These are phyloP conservation scores for Heteromeles arbutifolia DNA, from an alignment of 306 rosid genomes.

Conservation along the genomic window DNA sequence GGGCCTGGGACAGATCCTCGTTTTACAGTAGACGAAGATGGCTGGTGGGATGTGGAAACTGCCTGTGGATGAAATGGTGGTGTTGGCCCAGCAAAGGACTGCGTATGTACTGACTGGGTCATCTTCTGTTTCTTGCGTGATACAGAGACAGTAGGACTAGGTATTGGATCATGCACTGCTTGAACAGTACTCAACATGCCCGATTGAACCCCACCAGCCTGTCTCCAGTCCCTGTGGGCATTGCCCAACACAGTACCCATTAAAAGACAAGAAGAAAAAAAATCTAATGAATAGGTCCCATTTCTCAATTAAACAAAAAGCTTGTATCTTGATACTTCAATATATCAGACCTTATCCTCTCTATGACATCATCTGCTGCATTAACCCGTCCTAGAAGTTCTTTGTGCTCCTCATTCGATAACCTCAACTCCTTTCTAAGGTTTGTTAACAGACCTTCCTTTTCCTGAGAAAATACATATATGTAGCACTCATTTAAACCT, in stretches of 20 bases:
- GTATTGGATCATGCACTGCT: conserved; percentile 64
- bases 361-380: conserved; percentile 84
- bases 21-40: conserved; percentile 71
- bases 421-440: conserved; percentile 84
- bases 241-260: conserved; percentile 16
- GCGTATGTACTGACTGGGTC: conserved; percentile 54
- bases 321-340: conserved; percentile 3
- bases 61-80: conserved; percentile 64
- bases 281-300: neutral
- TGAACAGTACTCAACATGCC: conserved; percentile 51
- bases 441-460: conserved; percentile 86
- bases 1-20: conserved; percentile 51
- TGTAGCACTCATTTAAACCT: conserved; percentile 46
- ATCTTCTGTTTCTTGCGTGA: conserved; percentile 85
- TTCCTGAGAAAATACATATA: conserved; percentile 71
- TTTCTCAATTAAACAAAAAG: conserved; percentile 5
- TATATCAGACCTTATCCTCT: conserved; percentile 65
- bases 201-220: conserved; percentile 69
- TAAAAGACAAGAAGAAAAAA: conserved; percentile 15
- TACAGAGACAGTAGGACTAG: conserved; percentile 82
- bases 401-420: conserved; percentile 91
- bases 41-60: conserved; percentile 63
- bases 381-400: conserved; percentile 88
- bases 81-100: conserved; percentile 74
- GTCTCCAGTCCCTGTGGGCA: conserved; percentile 84